Evolutionary conservation across 441 rosid species (phyloP).

Genomic region (Pelargonium myrrhifolium): DNA sequence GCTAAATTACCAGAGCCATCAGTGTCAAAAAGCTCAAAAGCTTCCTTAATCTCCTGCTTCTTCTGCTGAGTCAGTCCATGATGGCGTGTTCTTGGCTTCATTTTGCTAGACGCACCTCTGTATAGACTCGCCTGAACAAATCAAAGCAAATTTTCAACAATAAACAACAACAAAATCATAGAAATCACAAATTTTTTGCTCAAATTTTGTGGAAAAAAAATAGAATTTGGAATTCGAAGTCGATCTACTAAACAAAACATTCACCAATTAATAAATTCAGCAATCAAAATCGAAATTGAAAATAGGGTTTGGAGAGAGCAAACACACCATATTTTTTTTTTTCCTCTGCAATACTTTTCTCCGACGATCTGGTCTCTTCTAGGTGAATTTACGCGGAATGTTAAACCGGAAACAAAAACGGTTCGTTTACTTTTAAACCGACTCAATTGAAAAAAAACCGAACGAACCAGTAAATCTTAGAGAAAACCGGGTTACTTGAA

Average conservation of each 20-base stretch:
- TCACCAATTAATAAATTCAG: background rate
- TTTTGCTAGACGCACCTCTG: constrained; percentile 51
- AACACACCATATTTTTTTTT: constrained; percentile 22
- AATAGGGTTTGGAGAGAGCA: background rate
- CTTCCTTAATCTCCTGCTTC: constrained; percentile 86
- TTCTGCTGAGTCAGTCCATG: constrained; percentile 55
- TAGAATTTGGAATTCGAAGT: background rate
- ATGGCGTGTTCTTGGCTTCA: constrained; percentile 59
- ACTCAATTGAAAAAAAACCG: too few relatives aligned
- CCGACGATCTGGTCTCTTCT: background rate
- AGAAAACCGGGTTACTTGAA: too few relatives aligned
- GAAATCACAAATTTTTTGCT: background rate
- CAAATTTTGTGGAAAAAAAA: background rate
- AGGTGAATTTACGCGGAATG: background rate
- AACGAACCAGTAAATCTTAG: too few relatives aligned
- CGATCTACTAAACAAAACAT: background rate
- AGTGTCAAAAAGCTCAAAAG: constrained; percentile 87
- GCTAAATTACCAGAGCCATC: constrained; percentile 74
- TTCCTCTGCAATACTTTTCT: background rate
- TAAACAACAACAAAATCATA: background rate
- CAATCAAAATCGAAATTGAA: background rate
- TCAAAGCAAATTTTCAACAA: constrained; percentile 3
- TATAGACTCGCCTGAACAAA: constrained; percentile 42
- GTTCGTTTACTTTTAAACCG: too few relatives aligned
- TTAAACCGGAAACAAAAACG: too few relatives aligned